Conservation (phyloP, 305 asterid species). For the Rubia tinctorum region DNA sequence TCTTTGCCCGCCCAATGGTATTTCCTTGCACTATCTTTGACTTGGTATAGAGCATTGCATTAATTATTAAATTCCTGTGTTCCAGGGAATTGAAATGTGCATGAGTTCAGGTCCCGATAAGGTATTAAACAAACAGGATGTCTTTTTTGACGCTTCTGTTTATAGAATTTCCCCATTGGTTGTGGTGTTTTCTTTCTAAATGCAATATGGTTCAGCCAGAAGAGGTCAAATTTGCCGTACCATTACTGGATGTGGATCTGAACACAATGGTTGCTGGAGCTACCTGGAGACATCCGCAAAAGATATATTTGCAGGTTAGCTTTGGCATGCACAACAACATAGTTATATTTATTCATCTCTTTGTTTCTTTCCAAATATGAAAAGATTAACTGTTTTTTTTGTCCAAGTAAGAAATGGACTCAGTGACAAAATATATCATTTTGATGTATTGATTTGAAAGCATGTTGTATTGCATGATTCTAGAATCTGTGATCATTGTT, state of each 20-base stretch:
- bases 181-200: conserved; percentile 26
- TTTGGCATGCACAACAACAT: not conserved
- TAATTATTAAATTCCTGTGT: conserved; percentile 22
- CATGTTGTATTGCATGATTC: not conserved
- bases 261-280: conserved; percentile 76
- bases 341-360: not conserved
- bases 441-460: conserved; percentile 1
- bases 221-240: conserved; percentile 90
- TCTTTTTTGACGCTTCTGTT: not conserved
- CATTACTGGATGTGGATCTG: conserved; percentile 74
- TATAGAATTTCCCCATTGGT: not conserved
- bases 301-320: conserved; percentile 82
- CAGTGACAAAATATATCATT: not conserved
- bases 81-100: conserved; percentile 87
- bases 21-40: not conserved
- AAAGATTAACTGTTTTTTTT: not conserved
- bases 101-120: conserved; percentile 62
- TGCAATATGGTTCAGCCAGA: conserved; percentile 64
- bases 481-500: not conserved
- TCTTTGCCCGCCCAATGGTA: not conserved
- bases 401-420: not conserved
- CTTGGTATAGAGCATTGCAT: not conserved
- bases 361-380: not conserved
- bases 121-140: conserved; percentile 37
- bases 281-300: conserved; percentile 76